Evolutionary conservation across 176 grass and related monocot genomes (phyloP).

Genomic region (Carex pumila): DNA sequence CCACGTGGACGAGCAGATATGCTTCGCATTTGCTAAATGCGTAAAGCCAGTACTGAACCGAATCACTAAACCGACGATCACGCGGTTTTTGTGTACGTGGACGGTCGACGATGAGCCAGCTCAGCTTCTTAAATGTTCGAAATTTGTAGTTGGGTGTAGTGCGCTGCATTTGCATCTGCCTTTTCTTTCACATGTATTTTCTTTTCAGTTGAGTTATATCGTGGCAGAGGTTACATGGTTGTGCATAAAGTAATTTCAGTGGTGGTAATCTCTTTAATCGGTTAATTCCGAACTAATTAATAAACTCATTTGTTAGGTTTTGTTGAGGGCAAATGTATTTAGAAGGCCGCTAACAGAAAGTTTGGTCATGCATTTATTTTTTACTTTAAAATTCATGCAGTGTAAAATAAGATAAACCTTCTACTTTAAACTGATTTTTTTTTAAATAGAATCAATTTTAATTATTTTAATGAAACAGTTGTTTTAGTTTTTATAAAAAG

Average conservation of each 20-base stretch:
- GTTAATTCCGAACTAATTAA: background rate
- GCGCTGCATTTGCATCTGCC: background rate
- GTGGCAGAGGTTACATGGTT: background rate
- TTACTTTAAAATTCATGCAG: too few species aligned
- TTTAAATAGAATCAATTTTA: too few species aligned
- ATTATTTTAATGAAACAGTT: too few species aligned
- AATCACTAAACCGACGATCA: background rate
- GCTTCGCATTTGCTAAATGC: constrained; percentile 3
- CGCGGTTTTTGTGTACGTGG: background rate
- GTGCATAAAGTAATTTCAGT: background rate
- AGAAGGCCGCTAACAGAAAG: too few species aligned
- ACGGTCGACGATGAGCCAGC: background rate
- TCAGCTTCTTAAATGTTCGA: constrained; percentile 14
- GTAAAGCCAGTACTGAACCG: background rate
- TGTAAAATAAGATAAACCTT: too few species aligned
- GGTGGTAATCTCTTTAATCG: background rate
- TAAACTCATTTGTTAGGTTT: constrained; percentile 1
- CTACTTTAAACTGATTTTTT: too few species aligned
- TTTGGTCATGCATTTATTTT: too few species aligned
- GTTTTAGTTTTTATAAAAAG: too few species aligned
- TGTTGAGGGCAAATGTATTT: background rate
- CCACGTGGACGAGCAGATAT: background rate
- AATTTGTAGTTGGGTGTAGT: background rate
- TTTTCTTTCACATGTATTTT: background rate
- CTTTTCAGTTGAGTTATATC: background rate